Base-by-base conservation (phyloP, 768 basidiomycete species). In the Antrodiella citrinella region DNA sequence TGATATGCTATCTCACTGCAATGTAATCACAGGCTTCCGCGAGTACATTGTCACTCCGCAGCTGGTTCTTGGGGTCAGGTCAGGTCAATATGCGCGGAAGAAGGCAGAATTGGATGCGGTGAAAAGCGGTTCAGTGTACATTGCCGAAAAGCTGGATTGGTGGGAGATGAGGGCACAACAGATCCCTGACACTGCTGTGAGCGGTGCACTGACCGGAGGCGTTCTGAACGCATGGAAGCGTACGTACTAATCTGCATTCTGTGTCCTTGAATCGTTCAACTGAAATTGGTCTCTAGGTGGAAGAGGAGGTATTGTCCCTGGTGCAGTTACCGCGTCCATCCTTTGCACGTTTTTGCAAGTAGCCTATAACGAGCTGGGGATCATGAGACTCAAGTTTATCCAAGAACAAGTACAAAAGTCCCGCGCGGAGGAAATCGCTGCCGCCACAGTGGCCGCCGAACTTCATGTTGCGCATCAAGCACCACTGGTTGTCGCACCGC, bases 41-140 rank as follows among this genome's bases (percentile, higher is more conserved):
- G 91, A 92, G 72, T 88, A 81, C 60, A 59, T 78, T n/a, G 67
- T 91, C 45, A 77, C 78, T 42, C 91, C 91, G 0, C 51, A 77
- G 1, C 66, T 91, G 40, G 67, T 74, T 7, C 65, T 66, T 20
- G 64, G 65, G 1, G 60, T 74, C n/a, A 65, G 74, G 2, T 73
- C 69, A 58, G 65, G 67, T 39, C 75, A 78, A 53, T 81, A 80
- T 58, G 67, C 61, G 47, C 51, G 66, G 48, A 67, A 72, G 48
- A 70, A 71, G 61, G 66, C 67, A 52, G 59, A 59, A 15, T 44
- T 59, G 49, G 62, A 68, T 19, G 52, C 65, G 4, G 38, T 18
- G n/a, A 52, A 51, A 7, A 30, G 63, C 52, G 38, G 50, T 50
- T 50, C 20, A 26, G 54, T 11, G 7, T 48, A 18, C 26, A 18